Percentiles rank a stretch among this genome's conserved stretches.
Evolutionary conservation across 768 basidiomycete species (phyloP).

Genomic region (Agrocybe chaxingu): DNA sequence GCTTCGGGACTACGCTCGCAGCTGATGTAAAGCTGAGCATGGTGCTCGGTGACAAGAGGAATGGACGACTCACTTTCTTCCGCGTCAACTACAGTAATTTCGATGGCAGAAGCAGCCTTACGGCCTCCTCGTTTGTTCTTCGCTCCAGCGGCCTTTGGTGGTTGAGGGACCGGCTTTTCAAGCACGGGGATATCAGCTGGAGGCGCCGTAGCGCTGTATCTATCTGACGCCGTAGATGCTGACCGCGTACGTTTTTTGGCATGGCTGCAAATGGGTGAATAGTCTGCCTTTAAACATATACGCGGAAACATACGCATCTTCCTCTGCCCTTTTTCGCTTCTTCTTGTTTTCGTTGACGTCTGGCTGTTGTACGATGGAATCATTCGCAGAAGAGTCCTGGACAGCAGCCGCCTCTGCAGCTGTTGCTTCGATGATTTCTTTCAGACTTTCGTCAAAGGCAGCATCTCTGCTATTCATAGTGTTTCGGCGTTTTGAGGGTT

Average conservation of each 20-base stretch:
- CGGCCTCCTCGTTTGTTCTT: constrained; percentile 46
- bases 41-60: constrained; percentile 5
- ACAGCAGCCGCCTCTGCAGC: constrained; percentile 66
- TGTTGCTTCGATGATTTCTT: constrained; percentile 71
- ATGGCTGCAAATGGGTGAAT: constrained; percentile 27
- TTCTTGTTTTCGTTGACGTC: constrained; percentile 56
- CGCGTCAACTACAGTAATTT: constrained; percentile 40
- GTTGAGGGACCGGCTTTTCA: constrained; percentile 24
- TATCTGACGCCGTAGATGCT: constrained; percentile 68
- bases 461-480: constrained; percentile 99
- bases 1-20: constrained; percentile 26
- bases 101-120: constrained; percentile 30
- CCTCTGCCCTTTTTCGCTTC: constrained; percentile 76
- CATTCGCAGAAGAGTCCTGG: constrained; percentile 39
- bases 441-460: constrained; percentile 84
- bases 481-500: constrained; percentile 82
- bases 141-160: constrained; percentile 19
- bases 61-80: constrained; percentile 53
- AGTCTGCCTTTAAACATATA: background rate
- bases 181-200: constrained; percentile 40
- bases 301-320: constrained; percentile 54
- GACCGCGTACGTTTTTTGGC: constrained; percentile 77
- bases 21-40: constrained; percentile 9
- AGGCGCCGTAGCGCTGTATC: constrained; percentile 33
- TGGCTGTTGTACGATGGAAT: constrained; percentile 32